Percentiles rank a stretch among this genome's conserved stretches.
Conservation (phyloP, 768 basidiomycete genomes). For the Hirschioporus abietinus region DNA sequence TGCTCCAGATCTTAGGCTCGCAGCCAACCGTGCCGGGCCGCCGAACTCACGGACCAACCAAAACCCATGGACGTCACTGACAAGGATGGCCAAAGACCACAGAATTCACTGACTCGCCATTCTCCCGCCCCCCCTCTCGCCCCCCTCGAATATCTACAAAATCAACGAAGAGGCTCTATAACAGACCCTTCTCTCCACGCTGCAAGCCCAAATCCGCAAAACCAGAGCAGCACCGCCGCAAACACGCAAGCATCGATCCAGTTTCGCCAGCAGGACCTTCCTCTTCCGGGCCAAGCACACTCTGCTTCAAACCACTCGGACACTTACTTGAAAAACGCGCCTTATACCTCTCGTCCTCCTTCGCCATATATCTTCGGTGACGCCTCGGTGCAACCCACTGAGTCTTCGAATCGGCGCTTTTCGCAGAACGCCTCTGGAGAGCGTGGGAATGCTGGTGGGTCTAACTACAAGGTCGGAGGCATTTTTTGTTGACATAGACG, state of each 20-base stretch:
- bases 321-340: conserved; percentile 27
- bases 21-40: conserved; percentile 5
- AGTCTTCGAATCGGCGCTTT: conserved; percentile 13
- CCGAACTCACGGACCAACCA: conserved; percentile 8
- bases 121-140: conserved; percentile 59
- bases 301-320: conserved; percentile 18
- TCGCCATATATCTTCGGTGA: conserved; percentile 73
- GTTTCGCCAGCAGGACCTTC: conserved; percentile 20
- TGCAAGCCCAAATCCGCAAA: conserved; percentile 28
- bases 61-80: conserved; percentile 17
- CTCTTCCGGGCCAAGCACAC: conserved; percentile 15
- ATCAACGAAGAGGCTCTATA: conserved; percentile 77
- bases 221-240: conserved; percentile 1
- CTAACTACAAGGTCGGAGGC: neutral
- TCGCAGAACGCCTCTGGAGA: conserved; percentile 4
- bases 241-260: conserved; percentile 13
- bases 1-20: conserved; percentile 3
- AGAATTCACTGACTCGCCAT: conserved; percentile 31
- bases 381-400: conserved; percentile 34
- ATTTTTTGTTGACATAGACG: neutral
- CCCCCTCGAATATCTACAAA: conserved; percentile 74
- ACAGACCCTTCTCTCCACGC: conserved; percentile 79
- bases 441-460: neutral
- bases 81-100: conserved; percentile 17
- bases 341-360: conserved; percentile 47